Evolutionary conservation across 371 early-diverging fungal species (phyloP).

Genomic region (Mortierella sp.): DNA sequence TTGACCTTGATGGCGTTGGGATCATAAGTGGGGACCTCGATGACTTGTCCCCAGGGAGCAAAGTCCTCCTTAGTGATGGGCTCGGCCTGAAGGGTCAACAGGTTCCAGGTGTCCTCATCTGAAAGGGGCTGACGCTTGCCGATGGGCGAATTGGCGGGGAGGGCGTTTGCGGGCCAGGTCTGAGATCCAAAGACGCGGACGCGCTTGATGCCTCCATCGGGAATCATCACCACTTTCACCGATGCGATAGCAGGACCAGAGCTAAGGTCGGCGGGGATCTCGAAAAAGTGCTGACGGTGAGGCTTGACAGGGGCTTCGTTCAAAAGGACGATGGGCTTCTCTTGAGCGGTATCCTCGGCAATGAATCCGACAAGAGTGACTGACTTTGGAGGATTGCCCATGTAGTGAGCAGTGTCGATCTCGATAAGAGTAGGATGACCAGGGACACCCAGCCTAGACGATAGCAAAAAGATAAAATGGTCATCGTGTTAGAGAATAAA

Average conservation of each 20-base stretch:
- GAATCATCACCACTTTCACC: conserved; percentile 31
- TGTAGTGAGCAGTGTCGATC: conserved; percentile 86
- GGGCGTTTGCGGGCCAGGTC: conserved; percentile 48
- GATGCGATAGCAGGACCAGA: conserved; percentile 64
- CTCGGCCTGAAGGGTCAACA: conserved; percentile 58
- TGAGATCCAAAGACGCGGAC: conserved; percentile 73
- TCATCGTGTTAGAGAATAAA: not conserved
- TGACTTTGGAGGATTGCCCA: conserved; percentile 86
- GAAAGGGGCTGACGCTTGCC: conserved; percentile 36
- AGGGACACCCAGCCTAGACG: conserved; percentile 75
- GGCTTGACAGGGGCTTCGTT: conserved; percentile 61
- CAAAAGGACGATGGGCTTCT: conserved; percentile 55
- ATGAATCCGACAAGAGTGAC: conserved; percentile 48
- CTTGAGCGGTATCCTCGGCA: conserved; percentile 19
- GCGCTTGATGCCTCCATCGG: conserved; percentile 81
- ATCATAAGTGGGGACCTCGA: conserved; percentile 62
- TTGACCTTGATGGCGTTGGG: conserved; percentile 70
- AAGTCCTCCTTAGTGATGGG: conserved; percentile 78
- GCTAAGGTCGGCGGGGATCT: conserved; percentile 66
- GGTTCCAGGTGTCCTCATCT: conserved; percentile 48
- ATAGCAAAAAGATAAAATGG: conserved; percentile 14
- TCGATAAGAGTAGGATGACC: conserved; percentile 80
- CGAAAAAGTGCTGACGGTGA: conserved; percentile 77
- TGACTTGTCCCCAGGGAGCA: conserved; percentile 81
- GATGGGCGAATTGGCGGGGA: conserved; percentile 21